Percentiles rank a stretch among this genome's conserved stretches.
Conservation (phyloP, 2,329 filamentous ascomycete genomes). For the Colletotrichum musae region DNA sequence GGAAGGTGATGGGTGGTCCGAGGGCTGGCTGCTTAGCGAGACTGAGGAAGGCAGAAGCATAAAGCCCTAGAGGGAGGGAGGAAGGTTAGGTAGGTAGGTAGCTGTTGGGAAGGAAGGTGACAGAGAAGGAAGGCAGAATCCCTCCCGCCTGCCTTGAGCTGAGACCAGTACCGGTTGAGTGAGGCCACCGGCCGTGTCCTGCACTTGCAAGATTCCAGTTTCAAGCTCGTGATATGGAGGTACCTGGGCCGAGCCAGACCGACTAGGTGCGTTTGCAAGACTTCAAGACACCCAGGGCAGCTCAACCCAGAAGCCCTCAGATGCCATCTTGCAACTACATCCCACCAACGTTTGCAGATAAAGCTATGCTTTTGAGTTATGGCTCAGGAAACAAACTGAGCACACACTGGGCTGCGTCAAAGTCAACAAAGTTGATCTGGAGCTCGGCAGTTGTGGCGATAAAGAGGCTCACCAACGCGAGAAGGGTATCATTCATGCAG, state of each 20-base stretch:
- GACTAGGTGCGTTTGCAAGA: too few relatives aligned
- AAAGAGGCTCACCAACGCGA: slow-evolving; percentile 26
- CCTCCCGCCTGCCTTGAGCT: neutral
- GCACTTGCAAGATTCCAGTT: too few relatives aligned
- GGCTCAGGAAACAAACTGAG: neutral
- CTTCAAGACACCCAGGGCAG: too few relatives aligned
- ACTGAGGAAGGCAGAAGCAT: slow-evolving; percentile 1
- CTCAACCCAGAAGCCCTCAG: too few relatives aligned
- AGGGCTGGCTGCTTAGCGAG: neutral
- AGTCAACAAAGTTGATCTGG: slow-evolving; percentile 1
- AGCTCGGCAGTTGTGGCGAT: neutral
- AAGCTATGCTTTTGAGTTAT: too few relatives aligned
- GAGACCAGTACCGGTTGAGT: neutral
- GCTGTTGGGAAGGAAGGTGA: neutral
- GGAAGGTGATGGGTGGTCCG: neutral
- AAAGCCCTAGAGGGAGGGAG: too few relatives aligned
- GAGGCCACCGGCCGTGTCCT: too few relatives aligned
- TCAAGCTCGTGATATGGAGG: too few relatives aligned
- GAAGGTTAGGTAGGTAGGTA: too few relatives aligned
- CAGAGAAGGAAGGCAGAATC: neutral
- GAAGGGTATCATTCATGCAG: slow-evolving; percentile 35
- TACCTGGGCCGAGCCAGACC: too few relatives aligned
- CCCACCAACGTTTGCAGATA: too few relatives aligned
- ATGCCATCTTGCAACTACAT: too few relatives aligned
- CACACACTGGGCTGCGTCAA: neutral